Evolutionary conservation across 2,329 filamentous ascomycete genomes (phyloP).

Genomic region (Phialemonium atrogriseum): DNA sequence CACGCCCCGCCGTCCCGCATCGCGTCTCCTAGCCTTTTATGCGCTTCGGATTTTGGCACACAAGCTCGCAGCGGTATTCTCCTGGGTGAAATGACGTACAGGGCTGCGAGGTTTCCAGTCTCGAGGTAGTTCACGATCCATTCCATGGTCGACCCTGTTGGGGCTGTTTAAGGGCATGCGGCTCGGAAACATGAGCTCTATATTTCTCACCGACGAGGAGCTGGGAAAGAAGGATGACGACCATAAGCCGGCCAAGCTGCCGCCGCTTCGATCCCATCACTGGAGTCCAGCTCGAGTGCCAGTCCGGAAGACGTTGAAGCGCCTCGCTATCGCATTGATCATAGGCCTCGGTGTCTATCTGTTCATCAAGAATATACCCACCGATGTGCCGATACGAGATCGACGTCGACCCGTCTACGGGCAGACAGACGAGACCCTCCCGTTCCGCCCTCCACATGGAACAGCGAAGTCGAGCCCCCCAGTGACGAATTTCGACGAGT

Average conservation of each 20-base stretch:
- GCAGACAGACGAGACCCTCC: conserved; percentile 8
- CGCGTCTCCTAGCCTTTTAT: too few relatives aligned
- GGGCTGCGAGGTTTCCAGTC: too few relatives aligned
- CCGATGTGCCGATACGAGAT: conserved; percentile 28
- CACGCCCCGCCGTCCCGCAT: too few relatives aligned
- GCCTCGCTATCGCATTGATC: conserved; percentile 37
- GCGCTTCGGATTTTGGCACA: too few relatives aligned
- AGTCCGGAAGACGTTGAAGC: conserved; percentile 44
- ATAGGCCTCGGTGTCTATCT: conserved; percentile 49
- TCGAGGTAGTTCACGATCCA: too few relatives aligned
- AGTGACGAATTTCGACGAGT: conserved; percentile 5
- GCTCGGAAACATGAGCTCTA: conserved; percentile 29
- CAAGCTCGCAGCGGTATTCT: too few relatives aligned
- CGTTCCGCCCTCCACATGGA: conserved; percentile 3
- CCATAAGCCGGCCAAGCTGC: conserved; percentile 25
- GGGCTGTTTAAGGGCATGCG: too few relatives aligned
- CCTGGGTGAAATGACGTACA: too few relatives aligned
- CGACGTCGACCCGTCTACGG: conserved; percentile 29
- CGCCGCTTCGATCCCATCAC: conserved; percentile 18
- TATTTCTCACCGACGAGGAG: conserved; percentile 45
- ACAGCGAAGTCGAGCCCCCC: conserved; percentile 4
- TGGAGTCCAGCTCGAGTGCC: conserved; percentile 36
- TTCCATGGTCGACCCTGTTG: too few relatives aligned
- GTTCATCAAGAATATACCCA: conserved; percentile 56
- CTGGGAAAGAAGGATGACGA: conserved; percentile 55